Percentiles rank a stretch among this genome's conserved stretches.
phyloP scores from a whole-genome alignment of 2,329 filamentous ascomycete genomes.

The Pseudogymnoascus sp. region DNA sequence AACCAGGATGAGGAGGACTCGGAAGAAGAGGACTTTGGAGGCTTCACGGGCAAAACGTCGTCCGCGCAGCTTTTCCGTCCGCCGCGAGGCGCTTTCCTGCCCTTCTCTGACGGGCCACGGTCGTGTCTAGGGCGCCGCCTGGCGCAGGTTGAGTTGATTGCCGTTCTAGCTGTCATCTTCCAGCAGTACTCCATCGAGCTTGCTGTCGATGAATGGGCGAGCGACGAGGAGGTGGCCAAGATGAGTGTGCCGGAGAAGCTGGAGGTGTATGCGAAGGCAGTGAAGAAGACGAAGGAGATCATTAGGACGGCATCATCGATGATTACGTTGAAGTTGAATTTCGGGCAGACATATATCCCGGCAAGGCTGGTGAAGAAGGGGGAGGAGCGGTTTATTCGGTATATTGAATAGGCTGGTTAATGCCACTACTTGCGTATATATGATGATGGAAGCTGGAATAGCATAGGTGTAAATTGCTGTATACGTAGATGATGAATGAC shows the following conservation, averaged over 20 bases:
- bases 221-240: conserved; percentile 42
- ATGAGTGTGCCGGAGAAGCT: conserved; percentile 42
- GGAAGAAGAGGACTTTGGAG: conserved; percentile 41
- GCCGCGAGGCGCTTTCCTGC: conserved; percentile 48
- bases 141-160: conserved; percentile 51
- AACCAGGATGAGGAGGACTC: conserved; percentile 18
- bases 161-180: conserved; percentile 46
- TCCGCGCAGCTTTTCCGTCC: conserved; percentile 42
- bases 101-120: conserved; percentile 51
- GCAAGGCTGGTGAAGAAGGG: conserved; percentile 62
- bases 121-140: conserved; percentile 51
- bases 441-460: neutral
- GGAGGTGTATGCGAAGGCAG: conserved; percentile 53
- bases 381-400: conserved; percentile 54
- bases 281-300: conserved; percentile 42
- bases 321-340: conserved; percentile 64
- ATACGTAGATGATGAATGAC: neutral
- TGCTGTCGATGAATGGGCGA: conserved; percentile 48
- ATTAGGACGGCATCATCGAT: conserved; percentile 50
- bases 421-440: neutral
- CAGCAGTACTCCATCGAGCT: conserved; percentile 53
- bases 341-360: conserved; percentile 46
- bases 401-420: conserved; percentile 17
- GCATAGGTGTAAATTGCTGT: neutral
- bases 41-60: conserved; percentile 52